Base-by-base conservation (phyloP, 192 early-diverging fungal species). In the Backusella macrospora region DNA sequence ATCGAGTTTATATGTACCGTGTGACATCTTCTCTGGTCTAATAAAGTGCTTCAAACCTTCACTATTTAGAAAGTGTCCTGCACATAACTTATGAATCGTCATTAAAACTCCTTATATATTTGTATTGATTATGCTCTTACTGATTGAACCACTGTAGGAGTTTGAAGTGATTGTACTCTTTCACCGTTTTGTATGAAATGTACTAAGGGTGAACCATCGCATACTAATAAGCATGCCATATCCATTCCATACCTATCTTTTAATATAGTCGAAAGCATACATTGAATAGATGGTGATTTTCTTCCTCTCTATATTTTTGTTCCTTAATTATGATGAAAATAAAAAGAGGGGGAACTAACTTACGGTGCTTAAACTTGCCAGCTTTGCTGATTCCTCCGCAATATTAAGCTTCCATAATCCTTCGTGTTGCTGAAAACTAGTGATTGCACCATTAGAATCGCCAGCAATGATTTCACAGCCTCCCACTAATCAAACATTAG, bases 381-480 rank as follows among this genome's bases (percentile, higher is more conserved):
- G 14, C 34, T 66, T 72, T 23, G 70, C 75, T 0, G 78, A 76
- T 65, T 76, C 74, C 23, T 76, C 78, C 14, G 74, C 77, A 10
- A 82, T 44, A 62, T 77, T 78, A n/a, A 72, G 45, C 37, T 70
- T 55, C 80, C 80, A 82, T 8, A 76, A 26, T 13, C 67, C 67
- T 38, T 78, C 66, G 26, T 74, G 65, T 2, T 71, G 72, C 1
- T 68, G 64, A 73, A 82, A 78, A 13, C 77, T 71, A 21, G 77
- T 76, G 4, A 82, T 18, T 37, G 47, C 75, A 21, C 80, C 80
- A 52, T 66, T 62, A 9, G 49, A 65, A 69, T 78, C 80, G 14
- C 80, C 80, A 46, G 73, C 71, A 39, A 82, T 72, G 34, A 82
- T 74, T n/a, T 82, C 76, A 71, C 68, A 76, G 16, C 77, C 77